Evolutionary conservation across 257 asterid species (phyloP).

Genomic region (Solanum habrochaites): DNA sequence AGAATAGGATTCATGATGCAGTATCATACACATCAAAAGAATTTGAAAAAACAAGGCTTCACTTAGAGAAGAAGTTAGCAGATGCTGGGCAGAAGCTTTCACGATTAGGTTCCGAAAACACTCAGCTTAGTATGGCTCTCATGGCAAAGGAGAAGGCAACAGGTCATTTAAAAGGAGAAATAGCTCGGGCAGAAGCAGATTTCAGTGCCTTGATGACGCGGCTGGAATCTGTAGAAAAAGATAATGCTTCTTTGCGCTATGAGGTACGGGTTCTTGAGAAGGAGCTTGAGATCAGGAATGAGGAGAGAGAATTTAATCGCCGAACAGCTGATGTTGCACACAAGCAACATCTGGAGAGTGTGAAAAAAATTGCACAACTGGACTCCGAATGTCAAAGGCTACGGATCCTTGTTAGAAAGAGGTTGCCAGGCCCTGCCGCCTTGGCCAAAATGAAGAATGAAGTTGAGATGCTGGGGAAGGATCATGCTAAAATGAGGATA

Average conservation of each 20-base stretch:
- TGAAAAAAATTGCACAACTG: constrained; percentile 41
- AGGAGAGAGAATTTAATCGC: constrained; percentile 66
- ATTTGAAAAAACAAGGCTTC: constrained; percentile 24
- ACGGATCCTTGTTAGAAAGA: constrained; percentile 58
- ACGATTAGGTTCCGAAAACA: constrained; percentile 42
- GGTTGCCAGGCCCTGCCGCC: constrained; percentile 72
- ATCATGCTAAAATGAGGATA: constrained; percentile 30
- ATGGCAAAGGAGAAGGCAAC: constrained; percentile 44
- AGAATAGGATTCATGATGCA: constrained; percentile 44
- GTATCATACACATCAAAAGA: constrained; percentile 42
- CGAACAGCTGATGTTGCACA: constrained; percentile 55
- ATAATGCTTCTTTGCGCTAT: constrained; percentile 56
- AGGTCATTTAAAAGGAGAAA: constrained; percentile 35
- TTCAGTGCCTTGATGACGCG: constrained; percentile 27
- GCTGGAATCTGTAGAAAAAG: constrained; percentile 58
- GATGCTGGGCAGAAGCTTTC: constrained; percentile 34
- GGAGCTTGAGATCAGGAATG: constrained; percentile 74
- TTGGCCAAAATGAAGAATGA: constrained; percentile 59
- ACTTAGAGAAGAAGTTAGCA: constrained; percentile 31
- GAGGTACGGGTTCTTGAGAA: constrained; percentile 66
- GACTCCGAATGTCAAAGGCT: constrained; percentile 74
- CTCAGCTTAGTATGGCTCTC: constrained; percentile 42
- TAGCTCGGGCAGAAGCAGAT: constrained; percentile 37
- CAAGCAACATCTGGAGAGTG: constrained; percentile 51
- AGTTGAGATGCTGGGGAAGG: constrained; percentile 41